Evolutionary conservation across 2,329 filamentous ascomycete genomes (phyloP).

Genomic region (Chalara sp.): DNA sequence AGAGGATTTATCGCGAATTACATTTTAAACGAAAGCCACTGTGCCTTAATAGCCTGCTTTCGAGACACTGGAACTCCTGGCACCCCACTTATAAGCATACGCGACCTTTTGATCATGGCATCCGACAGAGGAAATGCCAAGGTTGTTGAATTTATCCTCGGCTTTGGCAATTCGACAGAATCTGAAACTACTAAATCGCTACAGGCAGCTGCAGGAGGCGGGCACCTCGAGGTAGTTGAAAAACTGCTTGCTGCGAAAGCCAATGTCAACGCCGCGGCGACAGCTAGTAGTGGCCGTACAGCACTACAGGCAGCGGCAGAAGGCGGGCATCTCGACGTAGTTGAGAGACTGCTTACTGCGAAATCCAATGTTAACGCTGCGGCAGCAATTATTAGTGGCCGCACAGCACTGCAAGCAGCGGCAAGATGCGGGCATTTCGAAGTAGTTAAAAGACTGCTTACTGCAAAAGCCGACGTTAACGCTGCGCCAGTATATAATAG

Average conservation of each 20-base stretch:
- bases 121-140: neutral
- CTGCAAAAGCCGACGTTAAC: neutral
- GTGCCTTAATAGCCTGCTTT: constrained; percentile 4
- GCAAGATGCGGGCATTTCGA: neutral
- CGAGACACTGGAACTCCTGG: constrained; percentile 6
- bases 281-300: neutral
- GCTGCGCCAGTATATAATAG: neutral
- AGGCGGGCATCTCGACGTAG: neutral
- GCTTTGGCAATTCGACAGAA: neutral
- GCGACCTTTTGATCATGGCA: neutral
- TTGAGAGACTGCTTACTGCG: neutral
- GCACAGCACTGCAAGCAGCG: neutral
- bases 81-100: constrained; percentile 3
- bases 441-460: neutral
- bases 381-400: neutral
- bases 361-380: neutral
- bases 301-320: neutral
- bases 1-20: neutral
- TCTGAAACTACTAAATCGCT: constrained; percentile 4
- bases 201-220: constrained; percentile 7
- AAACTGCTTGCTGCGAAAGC: constrained; percentile 14
- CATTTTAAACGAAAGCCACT: constrained; percentile 4
- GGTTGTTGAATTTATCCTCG: too few species aligned
- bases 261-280: constrained; percentile 3
- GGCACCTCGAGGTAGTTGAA: constrained; percentile 29